A percentile compares a stretch with the other conserved stretches of the same genome.
Conservation (phyloP, 768 basidiomycete genomes). For the Mycena crocata region DNA sequence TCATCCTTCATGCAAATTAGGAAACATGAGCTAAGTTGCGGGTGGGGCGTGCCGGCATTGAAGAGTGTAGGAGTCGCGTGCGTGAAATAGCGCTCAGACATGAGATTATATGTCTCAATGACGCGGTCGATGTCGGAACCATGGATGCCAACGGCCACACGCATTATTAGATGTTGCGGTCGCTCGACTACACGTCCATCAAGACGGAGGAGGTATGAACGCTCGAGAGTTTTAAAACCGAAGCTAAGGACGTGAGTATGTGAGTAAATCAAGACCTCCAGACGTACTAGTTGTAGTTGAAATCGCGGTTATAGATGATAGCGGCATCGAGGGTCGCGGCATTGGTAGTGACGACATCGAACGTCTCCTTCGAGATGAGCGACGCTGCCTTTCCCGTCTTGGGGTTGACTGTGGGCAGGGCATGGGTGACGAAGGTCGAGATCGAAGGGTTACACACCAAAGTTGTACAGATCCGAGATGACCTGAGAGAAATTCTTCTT, state of each 20-base stretch:
- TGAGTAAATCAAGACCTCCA: neutral
- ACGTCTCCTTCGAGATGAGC: conserved; percentile 93
- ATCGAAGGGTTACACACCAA: too few species aligned
- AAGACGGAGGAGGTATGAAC: conserved; percentile 95
- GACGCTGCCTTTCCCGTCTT: conserved; percentile 89
- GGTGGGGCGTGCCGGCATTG: conserved; percentile 95
- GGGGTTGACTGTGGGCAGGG: conserved; percentile 80
- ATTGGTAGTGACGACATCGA: conserved; percentile 83
- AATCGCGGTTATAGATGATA: conserved; percentile 98
- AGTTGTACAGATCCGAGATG: conserved; percentile 89
- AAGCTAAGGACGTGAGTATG: conserved; percentile 64
- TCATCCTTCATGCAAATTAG: conserved; percentile 98
- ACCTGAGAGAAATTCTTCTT: conserved; percentile 97
- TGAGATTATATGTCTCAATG: conserved; percentile 93
- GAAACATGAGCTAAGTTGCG: conserved; percentile 98
- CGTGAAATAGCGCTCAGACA: conserved; percentile 99
- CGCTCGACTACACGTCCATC: conserved; percentile 96
- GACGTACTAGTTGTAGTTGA: conserved; percentile 93
- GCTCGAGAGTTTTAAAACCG: conserved; percentile 99
- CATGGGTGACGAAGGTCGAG: neutral
- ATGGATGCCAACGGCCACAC: conserved; percentile 98
- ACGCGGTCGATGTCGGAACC: conserved; percentile 89
- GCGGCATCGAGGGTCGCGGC: conserved; percentile 89
- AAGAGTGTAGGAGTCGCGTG: conserved; percentile 98
- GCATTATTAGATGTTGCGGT: conserved; percentile 99